Evolutionary conservation across 306 rosid genomes (phyloP).

Genomic region (Argentina anserina): DNA sequence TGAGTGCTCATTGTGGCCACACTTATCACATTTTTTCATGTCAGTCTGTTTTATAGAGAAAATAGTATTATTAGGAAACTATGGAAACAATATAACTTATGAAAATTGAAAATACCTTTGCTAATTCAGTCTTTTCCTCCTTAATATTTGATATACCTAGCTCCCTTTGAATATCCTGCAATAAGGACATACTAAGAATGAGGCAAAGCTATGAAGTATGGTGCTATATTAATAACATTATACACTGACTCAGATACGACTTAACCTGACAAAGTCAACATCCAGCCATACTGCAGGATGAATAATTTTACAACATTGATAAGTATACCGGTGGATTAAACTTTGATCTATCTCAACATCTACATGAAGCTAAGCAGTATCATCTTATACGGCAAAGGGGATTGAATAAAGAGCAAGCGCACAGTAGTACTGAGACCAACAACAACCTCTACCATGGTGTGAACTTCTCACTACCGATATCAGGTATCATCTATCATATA

Average conservation of each 20-base stretch:
- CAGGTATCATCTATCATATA: neutral
- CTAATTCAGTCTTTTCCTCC: slow-evolving; percentile 47
- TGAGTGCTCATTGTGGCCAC: slow-evolving; percentile 68
- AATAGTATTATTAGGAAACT: neutral
- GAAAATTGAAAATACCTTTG: slow-evolving; percentile 36
- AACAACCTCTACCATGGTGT: neutral
- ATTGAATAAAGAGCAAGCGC: neutral
- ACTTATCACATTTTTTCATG: slow-evolving; percentile 66
- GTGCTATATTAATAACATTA: too few species aligned
- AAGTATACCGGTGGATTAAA: neutral
- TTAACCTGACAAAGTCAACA: neutral
- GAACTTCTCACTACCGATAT: neutral
- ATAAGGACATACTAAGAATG: neutral
- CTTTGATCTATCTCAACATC: neutral
- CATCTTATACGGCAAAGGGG: neutral
- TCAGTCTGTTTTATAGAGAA: slow-evolving; percentile 34
- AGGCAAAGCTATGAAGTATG: neutral
- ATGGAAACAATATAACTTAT: neutral
- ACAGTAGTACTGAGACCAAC: neutral
- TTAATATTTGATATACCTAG: slow-evolving; percentile 36
- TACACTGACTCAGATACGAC: neutral
- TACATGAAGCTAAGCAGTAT: neutral
- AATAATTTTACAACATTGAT: neutral
- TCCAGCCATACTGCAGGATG: neutral
- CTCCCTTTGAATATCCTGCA: slow-evolving; percentile 43